These are phyloP conservation scores for Mrakia frigida DNA, from an alignment of 768 basidiomycete genomes.

Conservation along the genomic window DNA sequence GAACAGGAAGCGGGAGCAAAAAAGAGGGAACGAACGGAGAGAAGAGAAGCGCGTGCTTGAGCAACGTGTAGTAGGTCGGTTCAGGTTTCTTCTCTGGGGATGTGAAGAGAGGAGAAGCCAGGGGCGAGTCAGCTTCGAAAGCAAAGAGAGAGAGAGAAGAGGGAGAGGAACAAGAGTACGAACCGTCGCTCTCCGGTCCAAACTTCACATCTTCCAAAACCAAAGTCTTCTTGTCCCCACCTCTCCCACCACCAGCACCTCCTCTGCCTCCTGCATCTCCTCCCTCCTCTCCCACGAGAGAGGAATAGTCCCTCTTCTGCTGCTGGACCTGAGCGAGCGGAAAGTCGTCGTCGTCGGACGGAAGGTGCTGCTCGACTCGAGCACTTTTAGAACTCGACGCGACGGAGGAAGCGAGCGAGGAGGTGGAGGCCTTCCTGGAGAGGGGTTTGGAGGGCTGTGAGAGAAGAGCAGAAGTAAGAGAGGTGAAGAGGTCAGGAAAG, in stretches of 20 bases:
- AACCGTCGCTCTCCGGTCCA: not conserved
- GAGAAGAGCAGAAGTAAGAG: not conserved
- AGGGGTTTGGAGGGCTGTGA: not conserved
- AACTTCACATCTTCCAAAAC: not conserved
- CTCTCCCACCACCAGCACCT: too few species aligned
- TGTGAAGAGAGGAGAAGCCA: too few species aligned
- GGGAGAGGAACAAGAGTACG: not conserved
- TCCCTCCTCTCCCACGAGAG: not conserved
- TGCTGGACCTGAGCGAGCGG: not conserved
- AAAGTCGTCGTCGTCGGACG: not conserved
- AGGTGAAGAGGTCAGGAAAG: not conserved
- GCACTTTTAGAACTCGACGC: not conserved
- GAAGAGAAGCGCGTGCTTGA: slow-evolving; percentile 6
- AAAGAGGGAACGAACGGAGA: not conserved
- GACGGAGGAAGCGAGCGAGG: not conserved
- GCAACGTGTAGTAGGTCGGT: not conserved
- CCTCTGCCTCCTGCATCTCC: too few species aligned
- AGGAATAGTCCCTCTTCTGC: not conserved
- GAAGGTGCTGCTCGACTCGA: not conserved
- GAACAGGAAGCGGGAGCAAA: not conserved
- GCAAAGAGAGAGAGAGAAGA: not conserved
- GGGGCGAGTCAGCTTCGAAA: too few species aligned
- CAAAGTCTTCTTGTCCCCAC: not conserved
- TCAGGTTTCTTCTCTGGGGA: not conserved
- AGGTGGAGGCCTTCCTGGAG: not conserved